Base-by-base conservation (phyloP, 1,139 yeast species). In the Pichia sp. region DNA sequence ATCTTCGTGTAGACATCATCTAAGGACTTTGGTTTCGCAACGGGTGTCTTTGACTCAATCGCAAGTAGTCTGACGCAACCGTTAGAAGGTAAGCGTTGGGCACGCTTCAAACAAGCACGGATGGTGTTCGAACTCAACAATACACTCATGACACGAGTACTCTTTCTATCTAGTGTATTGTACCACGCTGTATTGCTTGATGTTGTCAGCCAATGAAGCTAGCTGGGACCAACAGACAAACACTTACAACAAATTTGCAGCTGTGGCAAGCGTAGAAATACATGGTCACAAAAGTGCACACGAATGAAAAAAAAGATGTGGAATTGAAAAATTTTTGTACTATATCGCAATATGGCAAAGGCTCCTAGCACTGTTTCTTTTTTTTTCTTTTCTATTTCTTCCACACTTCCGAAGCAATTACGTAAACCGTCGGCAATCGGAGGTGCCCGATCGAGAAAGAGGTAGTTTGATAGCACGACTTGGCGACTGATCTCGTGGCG, bases 1-100 rank as follows among this genome's bases (percentile, higher is more conserved):
- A 46, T 52, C 46, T 46, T 58, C 13, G 57, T 41, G 47, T 63
- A 63, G n/a, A 63, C 56, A 22, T 60, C 63, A 36, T 62, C 66
- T 23, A 63, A 45, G 3, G 61, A 52, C n/a, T 53, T 52, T n/a
- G 58, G 51, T 30, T 59, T 54, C 5, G 51, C 30, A 2, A 54
- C 44, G 25, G 49, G 30, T 8, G 46, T 37, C 23, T 54, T 54
- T 23, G 56, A 44, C 36, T 52, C 58, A 23, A 54, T 47, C 7
- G 58, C 58, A 31, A 57, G 48, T 7, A 39, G 47, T 28, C 56
- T 51, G n/a, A 30, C 18, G 3, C 48, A 37, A 10, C 37, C 21
- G 23, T 21, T 34, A 6, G 43, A 37, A 23, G 42, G 19, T 9
- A 25, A 12, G 31, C 41, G 44, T n/a, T 37, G 23, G 18, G 51